These are phyloP conservation scores for Mycena pura DNA, from an alignment of 768 basidiomycete species.

Conservation along the genomic window DNA sequence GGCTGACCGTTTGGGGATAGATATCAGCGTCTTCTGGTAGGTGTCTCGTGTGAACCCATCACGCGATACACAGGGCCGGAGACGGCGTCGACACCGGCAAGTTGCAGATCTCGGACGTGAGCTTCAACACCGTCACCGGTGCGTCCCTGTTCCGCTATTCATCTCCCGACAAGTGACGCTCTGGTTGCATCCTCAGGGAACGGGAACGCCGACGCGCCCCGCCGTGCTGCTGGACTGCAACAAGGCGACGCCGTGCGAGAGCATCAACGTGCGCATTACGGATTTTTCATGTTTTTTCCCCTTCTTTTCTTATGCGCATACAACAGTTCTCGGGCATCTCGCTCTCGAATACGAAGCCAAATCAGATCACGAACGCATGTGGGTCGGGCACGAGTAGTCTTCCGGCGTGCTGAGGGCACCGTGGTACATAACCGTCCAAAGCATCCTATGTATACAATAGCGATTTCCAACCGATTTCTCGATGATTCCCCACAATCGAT, in stretches of 20 bases:
- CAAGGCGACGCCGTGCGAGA: constrained; percentile 27
- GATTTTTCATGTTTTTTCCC: neutral
- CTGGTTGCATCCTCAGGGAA: constrained; percentile 18
- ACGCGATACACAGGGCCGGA: constrained; percentile 12
- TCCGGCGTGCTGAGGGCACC: constrained; percentile 22
- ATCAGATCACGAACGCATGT: constrained; percentile 29
- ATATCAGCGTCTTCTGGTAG: constrained; percentile 27
- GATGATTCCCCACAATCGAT: too few relatives aligned
- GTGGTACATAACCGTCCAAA: too few relatives aligned
- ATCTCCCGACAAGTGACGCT: neutral
- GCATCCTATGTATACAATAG: too few relatives aligned
- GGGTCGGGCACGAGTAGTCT: constrained; percentile 26
- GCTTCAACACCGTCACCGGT: constrained; percentile 22
- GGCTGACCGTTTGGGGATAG: constrained; percentile 1
- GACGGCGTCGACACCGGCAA: constrained; percentile 22
- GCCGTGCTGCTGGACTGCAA: constrained; percentile 31
- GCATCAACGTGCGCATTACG: constrained; percentile 19
- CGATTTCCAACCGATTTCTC: too few relatives aligned
- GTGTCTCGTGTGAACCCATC: neutral
- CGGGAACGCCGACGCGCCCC: constrained; percentile 31
- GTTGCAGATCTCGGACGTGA: constrained; percentile 21
- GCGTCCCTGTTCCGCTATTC: neutral
- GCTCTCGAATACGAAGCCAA: constrained; percentile 19
- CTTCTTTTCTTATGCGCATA: neutral
- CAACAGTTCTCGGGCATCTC: constrained; percentile 22